Evolutionary conservation across 2,329 filamentous ascomycete genomes (phyloP).

Genomic region (Penicillium decumbens): DNA sequence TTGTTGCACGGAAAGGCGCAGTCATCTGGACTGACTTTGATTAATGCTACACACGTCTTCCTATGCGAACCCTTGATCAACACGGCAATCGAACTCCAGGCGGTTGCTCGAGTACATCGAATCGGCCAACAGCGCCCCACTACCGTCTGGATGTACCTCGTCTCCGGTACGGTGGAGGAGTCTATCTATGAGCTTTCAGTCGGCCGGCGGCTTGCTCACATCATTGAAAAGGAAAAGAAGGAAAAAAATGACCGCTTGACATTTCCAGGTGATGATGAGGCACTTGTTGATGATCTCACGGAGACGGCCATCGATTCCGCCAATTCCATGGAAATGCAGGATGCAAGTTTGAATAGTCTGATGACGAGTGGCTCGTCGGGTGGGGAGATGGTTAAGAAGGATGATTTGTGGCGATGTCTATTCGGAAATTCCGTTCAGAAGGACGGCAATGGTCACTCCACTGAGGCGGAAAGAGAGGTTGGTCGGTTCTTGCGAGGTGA

Average conservation of each 20-base stretch:
- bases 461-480: slow-evolving; percentile 43
- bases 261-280: not conserved
- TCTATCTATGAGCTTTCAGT: slow-evolving; percentile 86
- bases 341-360: slow-evolving; percentile 64
- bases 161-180: slow-evolving; percentile 87
- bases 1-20: slow-evolving; percentile 85
- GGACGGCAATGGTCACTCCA: slow-evolving; percentile 11
- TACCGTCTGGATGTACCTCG: slow-evolving; percentile 90
- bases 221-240: slow-evolving; percentile 48
- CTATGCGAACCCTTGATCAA: slow-evolving; percentile 92
- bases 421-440: slow-evolving; percentile 58
- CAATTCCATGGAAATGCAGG: slow-evolving; percentile 77
- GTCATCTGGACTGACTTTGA: slow-evolving; percentile 81
- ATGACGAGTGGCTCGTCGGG: slow-evolving; percentile 65
- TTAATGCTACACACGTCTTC: slow-evolving; percentile 91
- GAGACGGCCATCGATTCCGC: slow-evolving; percentile 71
- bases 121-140: slow-evolving; percentile 87
- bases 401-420: slow-evolving; percentile 83
- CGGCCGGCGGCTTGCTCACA: slow-evolving; percentile 69
- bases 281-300: slow-evolving; percentile 31
- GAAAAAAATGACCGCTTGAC: slow-evolving; percentile 23
- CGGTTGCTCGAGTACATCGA: slow-evolving; percentile 88
- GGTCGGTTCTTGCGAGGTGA: slow-evolving; percentile 51
- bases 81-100: slow-evolving; percentile 87
- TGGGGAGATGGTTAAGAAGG: slow-evolving; percentile 72